Conservation (phyloP, 2,329 filamentous ascomycete genomes). For the Pseudogymnoascus pannorum region DNA sequence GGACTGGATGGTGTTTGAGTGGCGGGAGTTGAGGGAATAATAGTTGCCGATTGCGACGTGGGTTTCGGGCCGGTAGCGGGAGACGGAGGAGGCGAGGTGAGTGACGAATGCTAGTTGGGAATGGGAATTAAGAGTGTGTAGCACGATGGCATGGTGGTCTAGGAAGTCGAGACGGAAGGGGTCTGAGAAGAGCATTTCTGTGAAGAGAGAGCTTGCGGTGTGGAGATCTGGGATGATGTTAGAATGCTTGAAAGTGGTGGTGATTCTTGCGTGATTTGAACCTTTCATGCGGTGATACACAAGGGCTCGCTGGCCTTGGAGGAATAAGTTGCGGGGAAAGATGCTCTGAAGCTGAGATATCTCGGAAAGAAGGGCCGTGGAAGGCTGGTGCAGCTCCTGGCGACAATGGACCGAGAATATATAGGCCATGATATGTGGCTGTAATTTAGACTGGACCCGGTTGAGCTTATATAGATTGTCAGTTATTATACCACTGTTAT, state of each 20-base stretch:
- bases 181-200: background rate
- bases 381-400: background rate
- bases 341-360: background rate
- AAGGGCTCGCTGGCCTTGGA: background rate
- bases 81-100: background rate
- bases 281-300: background rate
- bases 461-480: background rate
- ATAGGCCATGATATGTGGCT: background rate
- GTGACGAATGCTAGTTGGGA: background rate
- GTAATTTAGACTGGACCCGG: background rate
- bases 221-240: background rate
- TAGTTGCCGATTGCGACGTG: background rate
- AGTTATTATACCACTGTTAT: background rate
- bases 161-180: background rate
- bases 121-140: background rate
- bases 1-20: constrained; percentile 50
- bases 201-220: background rate
- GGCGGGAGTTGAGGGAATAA: background rate
- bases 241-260: background rate
- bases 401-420: background rate
- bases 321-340: background rate
- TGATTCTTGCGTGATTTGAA: background rate
- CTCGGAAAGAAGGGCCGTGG: background rate
- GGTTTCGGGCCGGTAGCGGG: background rate
- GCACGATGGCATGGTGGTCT: background rate